Base-by-base conservation (phyloP, 2,329 filamentous ascomycete species). In the Epichloe baconii region DNA sequence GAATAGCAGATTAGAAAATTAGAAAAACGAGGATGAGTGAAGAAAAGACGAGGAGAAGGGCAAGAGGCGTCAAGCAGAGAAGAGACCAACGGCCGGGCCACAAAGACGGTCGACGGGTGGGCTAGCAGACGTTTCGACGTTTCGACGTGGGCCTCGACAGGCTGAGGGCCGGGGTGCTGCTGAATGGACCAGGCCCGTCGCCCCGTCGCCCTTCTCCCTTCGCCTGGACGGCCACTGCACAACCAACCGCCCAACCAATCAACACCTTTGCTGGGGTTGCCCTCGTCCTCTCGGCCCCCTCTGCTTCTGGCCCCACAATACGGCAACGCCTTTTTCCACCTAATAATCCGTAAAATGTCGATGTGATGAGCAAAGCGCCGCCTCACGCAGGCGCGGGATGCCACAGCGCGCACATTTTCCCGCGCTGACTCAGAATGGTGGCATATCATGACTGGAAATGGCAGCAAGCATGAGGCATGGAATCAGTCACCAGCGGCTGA, bases 51-150 rank as follows among this genome's bases (percentile, higher is more conserved):
- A 38, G 17, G 38, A n/a, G 37, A 40, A 42, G 42, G 43, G 36
- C 17, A 45, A 45, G n/a, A 47, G 38, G 48, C 44, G 45, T 48
- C 17, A 36, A 36, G 44, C 26, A 48, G 47, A 40, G 26, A 47
- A 53, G n/a, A 17, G 23, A 21, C 47, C 37, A 52, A 49, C 50
- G 46, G 50, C 50, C 15, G 49, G 45, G 45, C 52, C 41, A 44
- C 31, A 41, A 48, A 23, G 17, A 42, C 34, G 38, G 38, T 41
- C 46, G 26, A 49, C 37, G 44, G 51, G 51, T 47, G 47, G 43
- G 48, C 47, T 19, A 12, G 46, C 41, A n/a, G 42, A 49, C 35
- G 43, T 7, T 17, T 8, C 19, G 35, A 47, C 45, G 45, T 43
- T 45, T 45, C 21, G 21, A 44, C 35, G 42, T 49, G 51, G 51